A percentile compares a stretch with the other conserved stretches of the same genome.
Evolutionary conservation across 2,329 filamentous ascomycete species (phyloP).

Genomic region (Pseudocercospora ulei): DNA sequence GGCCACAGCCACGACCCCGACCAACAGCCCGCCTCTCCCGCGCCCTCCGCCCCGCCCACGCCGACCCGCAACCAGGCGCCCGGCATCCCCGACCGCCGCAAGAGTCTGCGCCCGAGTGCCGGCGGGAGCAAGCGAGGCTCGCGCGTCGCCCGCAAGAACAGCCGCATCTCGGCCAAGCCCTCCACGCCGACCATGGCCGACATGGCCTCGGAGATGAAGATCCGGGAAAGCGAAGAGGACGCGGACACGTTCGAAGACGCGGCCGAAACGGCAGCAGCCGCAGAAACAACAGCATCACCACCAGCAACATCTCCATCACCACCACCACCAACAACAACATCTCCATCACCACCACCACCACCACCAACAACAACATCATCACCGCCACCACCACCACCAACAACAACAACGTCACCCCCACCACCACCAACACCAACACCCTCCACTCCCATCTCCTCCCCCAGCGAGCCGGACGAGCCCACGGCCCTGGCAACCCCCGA

Average conservation of each 20-base stretch:
- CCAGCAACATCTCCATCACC: too few species aligned
- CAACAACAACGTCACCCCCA: too few species aligned
- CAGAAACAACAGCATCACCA: conserved; percentile 14
- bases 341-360: conserved; percentile 33
- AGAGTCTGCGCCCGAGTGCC: conserved; percentile 19
- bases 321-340: conserved; percentile 44
- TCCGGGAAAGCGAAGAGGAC: conserved; percentile 24
- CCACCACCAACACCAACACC: too few species aligned
- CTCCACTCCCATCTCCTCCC: too few species aligned
- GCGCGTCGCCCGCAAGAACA: conserved; percentile 18
- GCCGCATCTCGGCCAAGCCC: conserved; percentile 18
- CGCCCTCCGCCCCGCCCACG: conserved; percentile 5
- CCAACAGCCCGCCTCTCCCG: neutral
- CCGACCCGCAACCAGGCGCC: conserved; percentile 26
- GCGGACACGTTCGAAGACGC: conserved; percentile 14
- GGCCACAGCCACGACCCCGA: too few species aligned
- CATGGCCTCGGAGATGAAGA: conserved; percentile 26
- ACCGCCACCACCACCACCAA: too few species aligned
- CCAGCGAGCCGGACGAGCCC: conserved; percentile 5
- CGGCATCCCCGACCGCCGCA: conserved; percentile 27
- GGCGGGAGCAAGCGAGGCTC: conserved; percentile 9
- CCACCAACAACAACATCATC: conserved; percentile 39
- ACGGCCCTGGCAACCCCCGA: conserved; percentile 21
- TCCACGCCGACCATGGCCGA: conserved; percentile 20
- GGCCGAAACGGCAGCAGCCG: conserved; percentile 42